Evolutionary conservation across 768 basidiomycete species (phyloP).

Genomic region (Chlorophyllum brunneum): DNA sequence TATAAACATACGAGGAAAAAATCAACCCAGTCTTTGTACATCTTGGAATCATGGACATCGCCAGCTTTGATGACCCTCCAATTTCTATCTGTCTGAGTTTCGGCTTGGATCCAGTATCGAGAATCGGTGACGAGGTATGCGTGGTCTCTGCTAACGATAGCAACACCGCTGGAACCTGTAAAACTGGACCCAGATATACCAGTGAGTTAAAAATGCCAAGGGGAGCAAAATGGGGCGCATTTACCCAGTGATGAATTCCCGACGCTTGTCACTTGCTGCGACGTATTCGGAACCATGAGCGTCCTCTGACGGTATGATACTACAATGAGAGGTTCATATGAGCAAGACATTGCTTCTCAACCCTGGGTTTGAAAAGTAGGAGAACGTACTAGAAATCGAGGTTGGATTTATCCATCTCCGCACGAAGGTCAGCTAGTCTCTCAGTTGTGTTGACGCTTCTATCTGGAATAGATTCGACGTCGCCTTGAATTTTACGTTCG

Average conservation of each 20-base stretch:
- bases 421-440: slow-evolving; percentile 57
- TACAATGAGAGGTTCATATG: too few relatives aligned
- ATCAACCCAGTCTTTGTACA: slow-evolving; percentile 70
- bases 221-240: slow-evolving; percentile 20
- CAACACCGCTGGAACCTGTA: slow-evolving; percentile 56
- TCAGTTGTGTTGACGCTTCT: slow-evolving; percentile 35
- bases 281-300: slow-evolving; percentile 85
- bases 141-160: slow-evolving; percentile 57
- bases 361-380: background rate
- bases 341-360: slow-evolving; percentile 6
- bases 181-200: slow-evolving; percentile 22
- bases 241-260: slow-evolving; percentile 75
- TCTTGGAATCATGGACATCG: slow-evolving; percentile 46
- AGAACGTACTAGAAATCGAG: slow-evolving; percentile 72
- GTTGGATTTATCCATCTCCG: slow-evolving; percentile 61
- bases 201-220: background rate
- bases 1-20: slow-evolving; percentile 44
- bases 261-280: slow-evolving; percentile 68
- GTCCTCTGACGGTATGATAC: slow-evolving; percentile 75
- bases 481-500: slow-evolving; percentile 61
- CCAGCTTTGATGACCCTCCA: slow-evolving; percentile 70
- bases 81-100: slow-evolving; percentile 62
- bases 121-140: slow-evolving; percentile 81
- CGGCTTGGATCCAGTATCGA: slow-evolving; percentile 80
- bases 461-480: slow-evolving; percentile 56